phyloP scores from a whole-genome alignment of 2,329 filamentous ascomycete species.

The Diaporthe sp. region DNA sequence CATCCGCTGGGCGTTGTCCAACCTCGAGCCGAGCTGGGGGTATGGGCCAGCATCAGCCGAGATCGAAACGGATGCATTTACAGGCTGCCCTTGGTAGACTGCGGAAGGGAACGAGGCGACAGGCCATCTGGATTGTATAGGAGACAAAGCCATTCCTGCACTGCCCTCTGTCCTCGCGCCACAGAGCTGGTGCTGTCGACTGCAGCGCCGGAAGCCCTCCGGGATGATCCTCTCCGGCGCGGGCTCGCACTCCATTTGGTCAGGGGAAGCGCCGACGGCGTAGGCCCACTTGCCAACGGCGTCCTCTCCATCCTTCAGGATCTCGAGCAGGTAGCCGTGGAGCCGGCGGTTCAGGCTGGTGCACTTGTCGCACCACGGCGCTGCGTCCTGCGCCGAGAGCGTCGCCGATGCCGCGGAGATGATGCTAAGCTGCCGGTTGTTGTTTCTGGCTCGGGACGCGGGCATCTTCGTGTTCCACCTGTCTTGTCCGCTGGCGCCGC shows the following conservation, averaged over 20 bases:
- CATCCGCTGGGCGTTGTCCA: not conserved
- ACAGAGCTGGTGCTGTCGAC: constrained; percentile 15
- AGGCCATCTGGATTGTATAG: not conserved
- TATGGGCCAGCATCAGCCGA: not conserved
- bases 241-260: constrained; percentile 48
- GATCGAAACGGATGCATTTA: not conserved
- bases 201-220: constrained; percentile 36
- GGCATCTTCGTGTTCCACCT: not conserved
- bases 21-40: not conserved
- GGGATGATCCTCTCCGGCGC: constrained; percentile 43
- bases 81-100: not conserved
- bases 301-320: constrained; percentile 19
- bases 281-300: constrained; percentile 42
- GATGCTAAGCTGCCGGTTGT: constrained; percentile 7
- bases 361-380: constrained; percentile 34
- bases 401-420: not conserved
- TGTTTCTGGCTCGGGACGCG: not conserved
- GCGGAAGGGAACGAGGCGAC: no score
- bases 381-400: not conserved
- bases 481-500: not conserved
- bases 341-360: constrained; percentile 32
- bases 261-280: constrained; percentile 42
- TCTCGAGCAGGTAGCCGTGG: constrained; percentile 27
- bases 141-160: not conserved
- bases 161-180: not conserved